Percentiles rank a stretch among this genome's conserved stretches.
phyloP scores from a whole-genome alignment of 2,329 filamentous ascomycete genomes.

The Cladorrhinum sp. region DNA sequence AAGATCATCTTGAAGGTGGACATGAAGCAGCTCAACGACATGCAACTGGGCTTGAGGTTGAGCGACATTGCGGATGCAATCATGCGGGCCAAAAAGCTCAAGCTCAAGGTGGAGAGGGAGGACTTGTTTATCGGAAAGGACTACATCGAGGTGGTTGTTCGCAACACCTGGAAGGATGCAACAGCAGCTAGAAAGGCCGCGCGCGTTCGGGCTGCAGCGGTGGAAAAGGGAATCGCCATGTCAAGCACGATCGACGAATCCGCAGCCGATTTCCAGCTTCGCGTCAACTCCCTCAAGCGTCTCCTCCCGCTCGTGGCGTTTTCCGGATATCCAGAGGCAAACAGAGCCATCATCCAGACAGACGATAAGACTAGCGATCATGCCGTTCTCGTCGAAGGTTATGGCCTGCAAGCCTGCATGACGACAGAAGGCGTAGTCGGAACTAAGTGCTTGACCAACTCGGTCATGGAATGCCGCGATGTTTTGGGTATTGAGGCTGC shows the following conservation, averaged over 20 bases:
- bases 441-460: conserved; percentile 72
- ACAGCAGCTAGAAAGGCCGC: conserved; percentile 46
- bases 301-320: conserved; percentile 80
- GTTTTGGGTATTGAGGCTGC: conserved; percentile 95
- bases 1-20: conserved; percentile 82
- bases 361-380: conserved; percentile 62
- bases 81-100: conserved; percentile 76
- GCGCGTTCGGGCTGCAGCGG: conserved; percentile 44
- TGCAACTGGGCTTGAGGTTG: conserved; percentile 76
- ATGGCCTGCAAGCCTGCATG: conserved; percentile 86
- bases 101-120: conserved; percentile 68
- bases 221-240: conserved; percentile 40
- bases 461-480: conserved; percentile 82
- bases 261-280: conserved; percentile 66
- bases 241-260: conserved; percentile 41
- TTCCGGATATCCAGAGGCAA: conserved; percentile 81
- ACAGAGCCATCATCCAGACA: conserved; percentile 84
- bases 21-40: conserved; percentile 69
- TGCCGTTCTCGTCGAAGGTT: conserved; percentile 87
- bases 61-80: conserved; percentile 75
- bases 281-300: conserved; percentile 82
- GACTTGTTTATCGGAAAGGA: conserved; percentile 63
- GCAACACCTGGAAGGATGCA: conserved; percentile 50
- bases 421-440: conserved; percentile 89
- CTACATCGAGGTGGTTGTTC: conserved; percentile 71